Percentiles rank a stretch among this genome's conserved stretches.
phyloP scores from a whole-genome alignment of 2,329 filamentous ascomycete genomes.

The Pezicula neosporulosa region DNA sequence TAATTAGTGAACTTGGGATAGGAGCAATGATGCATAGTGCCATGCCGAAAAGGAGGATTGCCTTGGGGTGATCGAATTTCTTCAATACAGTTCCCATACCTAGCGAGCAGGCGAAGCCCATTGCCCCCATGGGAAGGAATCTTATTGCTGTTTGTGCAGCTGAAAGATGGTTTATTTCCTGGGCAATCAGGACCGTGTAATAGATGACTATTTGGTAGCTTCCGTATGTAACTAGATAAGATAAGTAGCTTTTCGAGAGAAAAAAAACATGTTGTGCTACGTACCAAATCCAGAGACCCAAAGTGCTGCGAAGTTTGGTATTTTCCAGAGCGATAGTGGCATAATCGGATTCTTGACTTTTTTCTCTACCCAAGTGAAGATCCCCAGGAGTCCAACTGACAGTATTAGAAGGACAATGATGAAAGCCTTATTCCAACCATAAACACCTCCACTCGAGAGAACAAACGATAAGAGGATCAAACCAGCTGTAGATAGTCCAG shows the following conservation, averaged over 20 bases:
- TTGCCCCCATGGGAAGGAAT: conserved; percentile 37
- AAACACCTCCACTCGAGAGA: conserved; percentile 40
- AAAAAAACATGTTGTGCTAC: conserved; percentile 1
- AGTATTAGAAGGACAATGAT: conserved; percentile 38
- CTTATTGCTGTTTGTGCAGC: conserved; percentile 35
- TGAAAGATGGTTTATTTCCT: conserved; percentile 34
- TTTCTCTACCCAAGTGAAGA: conserved; percentile 38
- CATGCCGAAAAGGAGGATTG: conserved; percentile 32
- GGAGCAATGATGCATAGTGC: conserved; percentile 33
- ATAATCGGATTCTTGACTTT: conserved; percentile 41
- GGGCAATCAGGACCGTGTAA: conserved; percentile 38
- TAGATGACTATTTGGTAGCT: conserved; percentile 39
- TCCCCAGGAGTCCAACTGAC: conserved; percentile 32
- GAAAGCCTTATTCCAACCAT: conserved; percentile 41
- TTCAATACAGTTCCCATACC: conserved; percentile 33
- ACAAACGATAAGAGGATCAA: conserved; percentile 41
- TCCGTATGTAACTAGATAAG: conserved; percentile 32
- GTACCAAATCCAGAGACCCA: conserved; percentile 41
- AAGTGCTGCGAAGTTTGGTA: conserved; percentile 40
- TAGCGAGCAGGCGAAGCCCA: conserved; percentile 34
- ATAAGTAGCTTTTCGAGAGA: background rate
- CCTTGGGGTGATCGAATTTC: conserved; percentile 31
- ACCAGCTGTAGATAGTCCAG: conserved; percentile 36
- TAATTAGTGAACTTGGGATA: conserved; percentile 27
- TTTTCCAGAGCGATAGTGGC: conserved; percentile 41